phyloP scores from a whole-genome alignment of 1,284 basidiomycete species.

The Polyporus tsugae region DNA sequence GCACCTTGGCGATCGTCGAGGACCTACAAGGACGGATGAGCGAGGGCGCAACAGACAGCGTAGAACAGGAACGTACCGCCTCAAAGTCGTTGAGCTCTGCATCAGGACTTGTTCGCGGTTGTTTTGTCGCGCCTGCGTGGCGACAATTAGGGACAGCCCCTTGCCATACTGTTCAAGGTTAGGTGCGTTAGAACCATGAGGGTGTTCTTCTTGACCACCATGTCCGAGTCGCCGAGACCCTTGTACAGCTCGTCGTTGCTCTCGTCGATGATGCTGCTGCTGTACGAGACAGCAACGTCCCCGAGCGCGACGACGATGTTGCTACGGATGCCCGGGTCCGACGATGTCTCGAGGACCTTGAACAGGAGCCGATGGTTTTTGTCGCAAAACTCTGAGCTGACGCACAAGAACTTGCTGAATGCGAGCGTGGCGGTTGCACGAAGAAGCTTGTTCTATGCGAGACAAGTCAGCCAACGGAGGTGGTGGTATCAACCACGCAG shows the following conservation, averaged over 20 bases:
- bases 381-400: conserved; percentile 95
- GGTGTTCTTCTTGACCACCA: conserved; percentile 98
- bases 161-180: conserved; percentile 99
- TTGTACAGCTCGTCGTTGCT: conserved; percentile 96
- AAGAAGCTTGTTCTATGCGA: conserved; percentile 81
- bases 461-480: background rate
- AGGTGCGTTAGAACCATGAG: conserved; percentile 98
- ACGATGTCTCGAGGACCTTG: conserved; percentile 92
- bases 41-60: conserved; percentile 24
- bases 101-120: conserved; percentile 91
- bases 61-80: conserved; percentile 53
- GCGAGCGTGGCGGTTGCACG: conserved; percentile 90
- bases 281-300: conserved; percentile 97
- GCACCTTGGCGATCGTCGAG: conserved; percentile 88
- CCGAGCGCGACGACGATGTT: conserved; percentile 98
- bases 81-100: conserved; percentile 92
- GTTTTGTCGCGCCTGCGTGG: too few species aligned
- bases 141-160: too few species aligned
- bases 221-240: conserved; percentile 87
- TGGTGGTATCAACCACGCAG: background rate
- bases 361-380: conserved; percentile 89
- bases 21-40: conserved; percentile 56
- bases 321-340: conserved; percentile 88
- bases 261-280: conserved; percentile 95
- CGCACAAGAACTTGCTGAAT: conserved; percentile 96